phyloP scores from a whole-genome alignment of 2,329 filamentous ascomycete species.

The Raffaelea albimanens region DNA sequence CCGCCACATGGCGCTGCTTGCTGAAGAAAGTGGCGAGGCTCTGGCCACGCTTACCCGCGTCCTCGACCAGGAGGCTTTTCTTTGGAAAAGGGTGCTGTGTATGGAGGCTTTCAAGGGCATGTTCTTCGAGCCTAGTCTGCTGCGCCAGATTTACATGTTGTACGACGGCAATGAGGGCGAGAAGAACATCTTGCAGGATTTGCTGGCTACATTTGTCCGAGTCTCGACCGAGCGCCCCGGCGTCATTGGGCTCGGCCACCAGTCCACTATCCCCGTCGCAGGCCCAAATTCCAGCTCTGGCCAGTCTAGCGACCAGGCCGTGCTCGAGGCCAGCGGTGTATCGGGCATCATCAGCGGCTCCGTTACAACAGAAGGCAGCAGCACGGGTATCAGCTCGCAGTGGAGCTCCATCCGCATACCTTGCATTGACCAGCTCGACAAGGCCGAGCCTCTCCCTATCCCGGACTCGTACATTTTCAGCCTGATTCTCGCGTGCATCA shows the following conservation, averaged over 20 bases:
- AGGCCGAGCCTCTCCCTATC: slow-evolving; percentile 69
- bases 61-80: slow-evolving; percentile 71
- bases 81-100: slow-evolving; percentile 83
- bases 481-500: slow-evolving; percentile 79
- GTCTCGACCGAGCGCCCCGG: slow-evolving; percentile 84
- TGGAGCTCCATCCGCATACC: slow-evolving; percentile 84
- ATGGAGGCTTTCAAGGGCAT: slow-evolving; percentile 86
- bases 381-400: slow-evolving; percentile 74
- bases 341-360: slow-evolving; percentile 76
- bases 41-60: slow-evolving; percentile 75
- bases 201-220: slow-evolving; percentile 84
- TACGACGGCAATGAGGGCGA: slow-evolving; percentile 68
- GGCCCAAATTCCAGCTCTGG: slow-evolving; percentile 46
- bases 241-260: slow-evolving; percentile 79
- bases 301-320: slow-evolving; percentile 66
- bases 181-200: slow-evolving; percentile 68
- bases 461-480: slow-evolving; percentile 94
- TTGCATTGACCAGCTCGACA: slow-evolving; percentile 91
- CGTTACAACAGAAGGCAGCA: slow-evolving; percentile 55
- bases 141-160: slow-evolving; percentile 69
- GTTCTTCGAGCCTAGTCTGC: slow-evolving; percentile 69
- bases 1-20: slow-evolving; percentile 64
- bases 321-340: slow-evolving; percentile 79
- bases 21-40: slow-evolving; percentile 73
- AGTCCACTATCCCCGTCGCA: slow-evolving; percentile 71